phyloP scores from a whole-genome alignment of 345 rosid species.

The Raphanus raphanistrum region DNA sequence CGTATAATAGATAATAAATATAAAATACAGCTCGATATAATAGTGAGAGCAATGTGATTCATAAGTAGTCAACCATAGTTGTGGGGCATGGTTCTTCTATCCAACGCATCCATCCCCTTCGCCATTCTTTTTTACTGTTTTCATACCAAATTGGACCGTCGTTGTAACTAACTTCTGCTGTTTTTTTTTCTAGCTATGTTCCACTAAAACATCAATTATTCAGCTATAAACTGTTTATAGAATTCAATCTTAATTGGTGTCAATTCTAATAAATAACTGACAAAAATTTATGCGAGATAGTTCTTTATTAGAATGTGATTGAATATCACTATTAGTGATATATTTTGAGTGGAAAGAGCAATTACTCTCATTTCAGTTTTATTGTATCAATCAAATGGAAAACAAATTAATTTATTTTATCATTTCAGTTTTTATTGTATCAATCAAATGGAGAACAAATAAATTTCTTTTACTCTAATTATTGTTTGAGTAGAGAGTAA shows the following conservation, averaged over 20 bases:
- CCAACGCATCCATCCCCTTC: slow-evolving; percentile 20
- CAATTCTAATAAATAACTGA: background rate
- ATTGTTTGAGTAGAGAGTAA: no score
- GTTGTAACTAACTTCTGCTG: slow-evolving; percentile 23
- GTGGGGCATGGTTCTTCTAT: slow-evolving; percentile 20
- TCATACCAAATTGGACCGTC: background rate
- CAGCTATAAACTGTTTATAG: background rate
- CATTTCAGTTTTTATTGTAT: background rate
- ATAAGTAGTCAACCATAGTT: slow-evolving; percentile 12
- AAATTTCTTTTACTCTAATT: no score
- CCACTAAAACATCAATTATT: background rate
- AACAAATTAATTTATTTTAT: no score
- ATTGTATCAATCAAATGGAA: no score
- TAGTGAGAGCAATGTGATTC: slow-evolving; percentile 18
- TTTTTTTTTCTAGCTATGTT: background rate
- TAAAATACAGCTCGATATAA: slow-evolving; percentile 31
- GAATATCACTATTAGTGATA: no score
- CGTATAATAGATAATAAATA: background rate
- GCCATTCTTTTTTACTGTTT: slow-evolving; percentile 20
- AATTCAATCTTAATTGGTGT: background rate
- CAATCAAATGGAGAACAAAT: no score
- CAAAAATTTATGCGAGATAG: background rate
- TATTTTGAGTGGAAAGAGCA: no score
- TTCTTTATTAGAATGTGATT: no score
- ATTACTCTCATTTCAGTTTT: background rate